Percentiles rank a stretch among this genome's conserved stretches.
Conservation (phyloP, 108 stramenopile genomes). For the Discostella stelligeroides region DNA sequence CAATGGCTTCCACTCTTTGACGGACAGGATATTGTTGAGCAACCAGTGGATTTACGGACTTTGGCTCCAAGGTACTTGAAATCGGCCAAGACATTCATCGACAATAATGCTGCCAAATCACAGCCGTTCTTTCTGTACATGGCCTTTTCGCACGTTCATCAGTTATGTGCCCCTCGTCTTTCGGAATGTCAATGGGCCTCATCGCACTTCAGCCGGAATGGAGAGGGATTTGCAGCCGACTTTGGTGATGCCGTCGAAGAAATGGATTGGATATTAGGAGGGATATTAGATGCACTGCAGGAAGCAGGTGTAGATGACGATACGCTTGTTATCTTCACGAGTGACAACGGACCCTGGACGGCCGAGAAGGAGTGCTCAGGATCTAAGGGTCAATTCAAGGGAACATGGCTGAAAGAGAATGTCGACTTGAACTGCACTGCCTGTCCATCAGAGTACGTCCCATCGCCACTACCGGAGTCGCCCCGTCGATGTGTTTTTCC, state of each 20-base stretch:
- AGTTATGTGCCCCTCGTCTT: conserved; percentile 67
- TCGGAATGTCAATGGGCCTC: conserved; percentile 64
- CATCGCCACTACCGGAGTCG: conserved; percentile 22
- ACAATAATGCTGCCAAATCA: conserved; percentile 2
- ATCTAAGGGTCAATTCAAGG: conserved; percentile 59
- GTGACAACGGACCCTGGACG: conserved; percentile 79
- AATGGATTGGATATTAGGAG: conserved; percentile 67
- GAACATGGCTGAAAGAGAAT: conserved; percentile 49
- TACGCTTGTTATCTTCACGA: conserved; percentile 68
- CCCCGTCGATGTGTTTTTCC: conserved; percentile 49
- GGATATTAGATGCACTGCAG: background rate
- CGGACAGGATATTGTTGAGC: conserved; percentile 54
- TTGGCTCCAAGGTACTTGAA: conserved; percentile 53
- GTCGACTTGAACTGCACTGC: conserved; percentile 47
- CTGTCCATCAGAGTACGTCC: conserved; percentile 63
- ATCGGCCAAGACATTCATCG: conserved; percentile 41
- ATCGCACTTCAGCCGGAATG: conserved; percentile 2
- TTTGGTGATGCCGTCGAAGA: conserved; percentile 71
- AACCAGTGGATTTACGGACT: conserved; percentile 56
- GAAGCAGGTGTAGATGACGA: conserved; percentile 34
- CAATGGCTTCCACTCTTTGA: conserved; percentile 73
- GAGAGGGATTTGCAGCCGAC: conserved; percentile 7
- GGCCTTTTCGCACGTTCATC: conserved; percentile 73
- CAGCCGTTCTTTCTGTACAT: conserved; percentile 69
- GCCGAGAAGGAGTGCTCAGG: conserved; percentile 61